phyloP scores from a whole-genome alignment of 2,329 filamentous ascomycete species.

The Fusarium coicis region DNA sequence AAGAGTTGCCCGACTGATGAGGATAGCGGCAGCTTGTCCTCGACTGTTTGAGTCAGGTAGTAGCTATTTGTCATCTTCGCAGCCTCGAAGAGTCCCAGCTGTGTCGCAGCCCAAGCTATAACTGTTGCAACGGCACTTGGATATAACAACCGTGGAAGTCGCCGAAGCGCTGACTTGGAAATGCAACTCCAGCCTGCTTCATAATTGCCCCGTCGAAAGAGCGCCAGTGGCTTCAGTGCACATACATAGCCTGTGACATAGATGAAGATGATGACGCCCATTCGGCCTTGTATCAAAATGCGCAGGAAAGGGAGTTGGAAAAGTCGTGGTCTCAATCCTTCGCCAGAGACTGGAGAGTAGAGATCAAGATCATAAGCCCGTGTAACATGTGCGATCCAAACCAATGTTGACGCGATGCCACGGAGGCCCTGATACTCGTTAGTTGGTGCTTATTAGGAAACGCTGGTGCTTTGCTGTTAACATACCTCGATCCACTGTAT shows the following conservation, averaged over 20 bases:
- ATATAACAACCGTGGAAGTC: not conserved
- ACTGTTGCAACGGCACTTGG: not conserved
- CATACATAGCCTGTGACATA: not conserved
- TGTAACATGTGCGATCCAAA: not conserved
- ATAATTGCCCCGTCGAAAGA: not conserved
- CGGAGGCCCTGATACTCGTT: not conserved
- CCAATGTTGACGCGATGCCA: not conserved
- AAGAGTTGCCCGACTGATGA: not conserved
- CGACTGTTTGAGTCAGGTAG: not conserved
- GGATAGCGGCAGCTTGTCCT: not conserved
- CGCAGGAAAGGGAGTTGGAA: not conserved
- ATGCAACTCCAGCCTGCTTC: not conserved
- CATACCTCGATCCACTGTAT: not conserved
- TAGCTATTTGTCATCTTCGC: not conserved
- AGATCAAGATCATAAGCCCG: not conserved
- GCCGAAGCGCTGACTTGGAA: not conserved
- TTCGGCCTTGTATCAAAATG: not conserved
- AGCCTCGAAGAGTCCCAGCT: not conserved
- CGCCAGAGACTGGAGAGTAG: not conserved
- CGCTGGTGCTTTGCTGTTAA: rapidly evolving
- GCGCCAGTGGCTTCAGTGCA: not conserved
- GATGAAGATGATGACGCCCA: not conserved
- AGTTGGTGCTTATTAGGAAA: not conserved
- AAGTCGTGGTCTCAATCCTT: not conserved
- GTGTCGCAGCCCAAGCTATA: not conserved